Conservation (phyloP, 108 stramenopile genomes). For the Skeletonema grethae region DNA sequence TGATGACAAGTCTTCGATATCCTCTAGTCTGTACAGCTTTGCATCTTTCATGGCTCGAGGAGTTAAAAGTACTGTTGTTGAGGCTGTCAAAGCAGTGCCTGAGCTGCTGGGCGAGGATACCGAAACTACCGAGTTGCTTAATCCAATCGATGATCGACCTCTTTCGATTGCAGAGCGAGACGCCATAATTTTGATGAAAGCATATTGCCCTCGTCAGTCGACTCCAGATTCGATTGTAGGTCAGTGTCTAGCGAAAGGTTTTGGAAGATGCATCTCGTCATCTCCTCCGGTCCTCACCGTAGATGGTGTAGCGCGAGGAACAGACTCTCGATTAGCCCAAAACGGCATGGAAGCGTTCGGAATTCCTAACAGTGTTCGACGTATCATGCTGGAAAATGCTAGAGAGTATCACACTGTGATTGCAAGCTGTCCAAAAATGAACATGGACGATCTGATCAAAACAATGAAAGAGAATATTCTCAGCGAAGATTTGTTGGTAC, state of each 20-base stretch:
- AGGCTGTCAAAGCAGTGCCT: constrained; percentile 50
- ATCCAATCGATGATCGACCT: constrained; percentile 71
- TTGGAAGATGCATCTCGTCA: constrained; percentile 54
- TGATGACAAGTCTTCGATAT: constrained; percentile 19
- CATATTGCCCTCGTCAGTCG: constrained; percentile 74
- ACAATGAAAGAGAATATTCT: constrained; percentile 46
- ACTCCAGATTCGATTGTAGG: constrained; percentile 80
- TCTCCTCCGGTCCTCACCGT: constrained; percentile 74
- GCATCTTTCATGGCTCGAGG: constrained; percentile 82
- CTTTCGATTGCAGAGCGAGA: constrained; percentile 67
- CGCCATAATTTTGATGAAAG: constrained; percentile 72
- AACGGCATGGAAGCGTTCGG: constrained; percentile 47
- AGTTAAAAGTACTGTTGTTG: constrained; percentile 61
- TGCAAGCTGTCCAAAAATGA: constrained; percentile 55
- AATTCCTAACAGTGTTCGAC: constrained; percentile 31
- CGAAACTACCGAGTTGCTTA: constrained; percentile 59
- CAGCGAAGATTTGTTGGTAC: constrained; percentile 47
- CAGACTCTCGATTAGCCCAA: constrained; percentile 62
- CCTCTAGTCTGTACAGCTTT: constrained; percentile 68
- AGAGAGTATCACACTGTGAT: constrained; percentile 74
- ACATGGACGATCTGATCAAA: constrained; percentile 52
- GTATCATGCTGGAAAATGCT: constrained; percentile 60
- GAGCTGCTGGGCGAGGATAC: constrained; percentile 50
- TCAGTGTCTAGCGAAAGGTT: constrained; percentile 71
- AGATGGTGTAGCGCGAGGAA: constrained; percentile 64